Percentiles rank a stretch among this genome's conserved stretches.
These are phyloP conservation scores for Tardiomyces depauwii DNA, from an alignment of 1,139 yeast species.

Conservation along the genomic window DNA sequence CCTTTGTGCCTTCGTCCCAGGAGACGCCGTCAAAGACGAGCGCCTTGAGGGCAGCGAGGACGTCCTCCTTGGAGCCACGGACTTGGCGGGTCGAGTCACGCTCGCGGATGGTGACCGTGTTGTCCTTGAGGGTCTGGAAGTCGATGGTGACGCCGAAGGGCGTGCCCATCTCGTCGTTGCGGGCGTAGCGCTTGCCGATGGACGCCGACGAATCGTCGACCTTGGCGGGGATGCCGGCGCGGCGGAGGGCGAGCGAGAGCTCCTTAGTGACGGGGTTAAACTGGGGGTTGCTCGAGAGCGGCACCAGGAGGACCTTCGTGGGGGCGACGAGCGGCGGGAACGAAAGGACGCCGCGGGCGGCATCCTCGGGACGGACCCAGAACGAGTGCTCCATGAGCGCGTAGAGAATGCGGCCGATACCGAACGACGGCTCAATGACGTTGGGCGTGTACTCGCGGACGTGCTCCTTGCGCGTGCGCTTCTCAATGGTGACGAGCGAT, in stretches of 20 bases:
- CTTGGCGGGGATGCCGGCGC: constrained; percentile 83
- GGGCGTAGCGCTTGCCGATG: constrained; percentile 96
- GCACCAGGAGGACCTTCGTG: constrained; percentile 91
- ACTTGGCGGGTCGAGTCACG: constrained; percentile 97
- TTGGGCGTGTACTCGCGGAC: constrained; percentile 93
- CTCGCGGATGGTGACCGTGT: constrained; percentile 90
- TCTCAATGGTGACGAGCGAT: constrained; percentile 61
- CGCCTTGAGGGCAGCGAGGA: constrained; percentile 66
- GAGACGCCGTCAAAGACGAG: constrained; percentile 63
- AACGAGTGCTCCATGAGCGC: constrained; percentile 87
- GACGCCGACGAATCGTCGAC: constrained; percentile 97
- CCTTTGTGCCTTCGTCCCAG: constrained; percentile 81
- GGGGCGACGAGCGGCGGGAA: constrained; percentile 97
- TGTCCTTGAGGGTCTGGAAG: constrained; percentile 85
- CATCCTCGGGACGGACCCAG: constrained; percentile 92
- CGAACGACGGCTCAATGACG: constrained; percentile 98
- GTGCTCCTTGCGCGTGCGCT: constrained; percentile 75
- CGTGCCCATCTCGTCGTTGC: constrained; percentile 98
- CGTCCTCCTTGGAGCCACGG: constrained; percentile 76
- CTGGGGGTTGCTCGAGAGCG: constrained; percentile 76
- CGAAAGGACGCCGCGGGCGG: constrained; percentile 83
- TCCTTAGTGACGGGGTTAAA: constrained; percentile 66
- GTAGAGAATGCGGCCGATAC: constrained; percentile 96
- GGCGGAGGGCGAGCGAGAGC: constrained; percentile 53
- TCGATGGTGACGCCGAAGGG: constrained; percentile 98